These are phyloP conservation scores for Rhodotorula sp. DNA, from an alignment of 1,284 basidiomycete species.

Conservation along the genomic window DNA sequence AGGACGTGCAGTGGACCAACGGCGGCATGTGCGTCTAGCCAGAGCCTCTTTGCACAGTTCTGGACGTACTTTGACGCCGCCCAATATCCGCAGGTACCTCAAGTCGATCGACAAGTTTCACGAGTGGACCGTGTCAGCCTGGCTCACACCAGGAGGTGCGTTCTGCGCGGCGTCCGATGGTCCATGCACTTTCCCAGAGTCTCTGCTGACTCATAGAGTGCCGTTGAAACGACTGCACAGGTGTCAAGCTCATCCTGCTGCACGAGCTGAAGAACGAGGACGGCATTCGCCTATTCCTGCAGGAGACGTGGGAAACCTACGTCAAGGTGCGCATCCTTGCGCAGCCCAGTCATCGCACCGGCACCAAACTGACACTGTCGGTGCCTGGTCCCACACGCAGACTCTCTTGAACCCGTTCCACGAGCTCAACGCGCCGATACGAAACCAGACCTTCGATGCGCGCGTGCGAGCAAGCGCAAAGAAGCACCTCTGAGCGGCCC, in stretches of 20 bases:
- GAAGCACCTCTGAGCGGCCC: slow-evolving; percentile 65
- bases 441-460: slow-evolving; percentile 74
- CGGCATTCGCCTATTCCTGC: slow-evolving; percentile 84
- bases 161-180: slow-evolving; percentile 19
- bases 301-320: slow-evolving; percentile 92
- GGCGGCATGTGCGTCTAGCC: slow-evolving; percentile 68
- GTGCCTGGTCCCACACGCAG: slow-evolving; percentile 54
- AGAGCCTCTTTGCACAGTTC: background rate
- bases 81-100: slow-evolving; percentile 67
- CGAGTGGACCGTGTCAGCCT: slow-evolving; percentile 94
- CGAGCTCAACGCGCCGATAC: slow-evolving; percentile 78
- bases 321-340: slow-evolving; percentile 69
- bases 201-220: background rate
- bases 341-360: too few species aligned
- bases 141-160: slow-evolving; percentile 88
- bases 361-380: background rate
- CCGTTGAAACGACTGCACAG: slow-evolving; percentile 52
- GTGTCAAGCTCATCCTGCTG: slow-evolving; percentile 85
- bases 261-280: slow-evolving; percentile 96
- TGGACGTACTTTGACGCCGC: fast-evolving
- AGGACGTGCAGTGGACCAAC: slow-evolving; percentile 83
- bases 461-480: slow-evolving; percentile 82
- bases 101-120: slow-evolving; percentile 93
- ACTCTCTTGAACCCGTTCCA: slow-evolving; percentile 89
- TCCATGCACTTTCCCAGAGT: slow-evolving; percentile 11